Evolutionary conservation across 2,329 filamentous ascomycete species (phyloP).

Genomic region (Neonectria hederae): DNA sequence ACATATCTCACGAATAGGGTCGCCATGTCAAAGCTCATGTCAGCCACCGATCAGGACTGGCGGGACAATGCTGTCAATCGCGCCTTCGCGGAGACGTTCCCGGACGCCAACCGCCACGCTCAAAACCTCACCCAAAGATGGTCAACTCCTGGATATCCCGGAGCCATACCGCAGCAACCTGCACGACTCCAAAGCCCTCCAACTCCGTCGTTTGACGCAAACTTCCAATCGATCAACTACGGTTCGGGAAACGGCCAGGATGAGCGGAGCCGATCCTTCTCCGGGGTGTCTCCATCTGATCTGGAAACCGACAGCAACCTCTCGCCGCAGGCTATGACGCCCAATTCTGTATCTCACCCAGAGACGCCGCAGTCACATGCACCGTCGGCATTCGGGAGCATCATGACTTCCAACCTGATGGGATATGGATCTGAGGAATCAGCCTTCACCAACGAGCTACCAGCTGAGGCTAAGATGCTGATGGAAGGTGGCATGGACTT

Average conservation of each 20-base stretch:
- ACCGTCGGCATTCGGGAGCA: conserved; percentile 30
- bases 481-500: conserved; percentile 43
- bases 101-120: conserved; percentile 45
- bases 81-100: conserved; percentile 58
- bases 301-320: conserved; percentile 19
- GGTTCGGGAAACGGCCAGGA: conserved; percentile 17
- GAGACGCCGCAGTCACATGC: conserved; percentile 34
- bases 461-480: conserved; percentile 55
- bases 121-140: conserved; percentile 39
- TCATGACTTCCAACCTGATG: conserved; percentile 30
- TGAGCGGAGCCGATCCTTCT: conserved; percentile 33
- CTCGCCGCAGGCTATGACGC: conserved; percentile 44
- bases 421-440: conserved; percentile 42
- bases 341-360: conserved; percentile 39
- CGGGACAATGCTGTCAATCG: conserved; percentile 58
- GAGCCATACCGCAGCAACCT: conserved; percentile 7
- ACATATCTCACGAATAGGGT: conserved; percentile 55
- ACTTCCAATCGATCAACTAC: conserved; percentile 41
- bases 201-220: conserved; percentile 31
- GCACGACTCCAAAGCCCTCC: conserved; percentile 27
- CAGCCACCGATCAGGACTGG: conserved; percentile 49
- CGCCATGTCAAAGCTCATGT: conserved; percentile 54
- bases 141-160: conserved; percentile 32
- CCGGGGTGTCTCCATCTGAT: conserved; percentile 31
- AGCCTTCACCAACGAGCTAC: conserved; percentile 54